Evolutionary conservation across 352 stramenopile genomes (phyloP).

Genomic region (Globisporangium cylindrosporum): DNA sequence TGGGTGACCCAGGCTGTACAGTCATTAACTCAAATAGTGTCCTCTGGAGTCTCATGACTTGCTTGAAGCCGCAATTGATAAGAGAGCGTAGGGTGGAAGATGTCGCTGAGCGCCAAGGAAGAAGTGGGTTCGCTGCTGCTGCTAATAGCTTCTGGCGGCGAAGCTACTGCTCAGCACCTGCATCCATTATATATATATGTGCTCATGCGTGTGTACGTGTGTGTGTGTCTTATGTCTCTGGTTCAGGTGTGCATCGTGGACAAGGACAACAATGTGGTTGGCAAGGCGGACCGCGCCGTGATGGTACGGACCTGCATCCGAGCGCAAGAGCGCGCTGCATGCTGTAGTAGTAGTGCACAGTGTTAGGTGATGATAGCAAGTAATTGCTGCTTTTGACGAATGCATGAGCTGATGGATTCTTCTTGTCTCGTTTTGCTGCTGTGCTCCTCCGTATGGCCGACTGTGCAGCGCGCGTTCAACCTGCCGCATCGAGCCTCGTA

Average conservation of each 20-base stretch:
- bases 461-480: slow-evolving; percentile 61
- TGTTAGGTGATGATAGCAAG: background rate
- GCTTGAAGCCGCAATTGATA: background rate
- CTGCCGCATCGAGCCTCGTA: slow-evolving; percentile 84
- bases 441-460: background rate
- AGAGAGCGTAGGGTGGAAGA: slow-evolving; percentile 12
- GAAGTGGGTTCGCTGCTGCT: slow-evolving; percentile 26
- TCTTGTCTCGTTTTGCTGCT: background rate
- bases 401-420: background rate
- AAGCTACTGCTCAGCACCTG: background rate
- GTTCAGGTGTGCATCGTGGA: slow-evolving; percentile 84
- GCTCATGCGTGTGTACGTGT: background rate
- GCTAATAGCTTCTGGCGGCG: background rate
- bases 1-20: background rate
- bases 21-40: background rate
- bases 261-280: slow-evolving; percentile 75
- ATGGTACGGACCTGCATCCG: slow-evolving; percentile 40
- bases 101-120: slow-evolving; percentile 56
- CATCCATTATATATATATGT: background rate
- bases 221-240: background rate
- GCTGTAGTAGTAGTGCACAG: too few relatives aligned
- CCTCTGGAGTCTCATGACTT: background rate
- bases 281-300: slow-evolving; percentile 74
- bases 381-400: background rate
- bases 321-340: background rate